Percentiles rank a stretch among this genome's conserved stretches.
Conservation (phyloP, 1,139 yeast genomes). For the Citeromyces siamensis region DNA sequence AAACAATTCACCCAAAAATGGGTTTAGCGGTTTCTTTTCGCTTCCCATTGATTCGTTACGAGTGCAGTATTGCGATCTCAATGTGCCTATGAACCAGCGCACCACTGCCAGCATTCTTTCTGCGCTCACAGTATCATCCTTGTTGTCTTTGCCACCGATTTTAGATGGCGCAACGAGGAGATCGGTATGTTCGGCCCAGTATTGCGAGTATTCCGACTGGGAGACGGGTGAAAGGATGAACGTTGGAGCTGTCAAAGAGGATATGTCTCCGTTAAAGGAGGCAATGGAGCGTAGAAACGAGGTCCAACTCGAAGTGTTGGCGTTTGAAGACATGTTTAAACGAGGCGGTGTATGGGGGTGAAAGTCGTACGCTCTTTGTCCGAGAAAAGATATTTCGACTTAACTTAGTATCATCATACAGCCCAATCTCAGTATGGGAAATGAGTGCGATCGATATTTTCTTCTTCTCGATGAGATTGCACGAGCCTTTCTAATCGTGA, state of each 20-base stretch:
- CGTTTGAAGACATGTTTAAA: constrained; percentile 8
- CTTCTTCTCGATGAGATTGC: too few species aligned
- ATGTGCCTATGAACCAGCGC: constrained; percentile 83
- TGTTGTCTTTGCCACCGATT: constrained; percentile 23
- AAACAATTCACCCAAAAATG: constrained; percentile 86
- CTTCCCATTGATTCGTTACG: constrained; percentile 84
- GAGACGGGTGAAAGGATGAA: constrained; percentile 89
- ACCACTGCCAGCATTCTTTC: constrained; percentile 71
- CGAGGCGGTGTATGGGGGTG: constrained; percentile 1
- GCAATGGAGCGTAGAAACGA: constrained; percentile 86
- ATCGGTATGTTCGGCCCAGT: constrained; percentile 88
- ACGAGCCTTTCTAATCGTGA: too few species aligned
- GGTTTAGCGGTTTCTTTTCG: constrained; percentile 93
- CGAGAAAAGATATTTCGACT: too few species aligned
- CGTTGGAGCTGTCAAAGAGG: constrained; percentile 96
- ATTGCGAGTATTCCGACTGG: constrained; percentile 80
- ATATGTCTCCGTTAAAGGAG: constrained; percentile 86
- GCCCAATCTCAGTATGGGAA: too few species aligned
- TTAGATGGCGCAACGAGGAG: constrained; percentile 61
- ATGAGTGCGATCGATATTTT: too few species aligned
- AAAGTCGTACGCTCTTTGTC: too few species aligned
- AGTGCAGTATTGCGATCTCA: constrained; percentile 88
- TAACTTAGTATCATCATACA: too few species aligned
- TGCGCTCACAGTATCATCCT: constrained; percentile 27
- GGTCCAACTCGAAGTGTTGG: constrained; percentile 53